A percentile compares a stretch with the other conserved stretches of the same genome.
Evolutionary conservation across 1,284 basidiomycete genomes (phyloP).

Genomic region (Phylloporus sp.): DNA sequence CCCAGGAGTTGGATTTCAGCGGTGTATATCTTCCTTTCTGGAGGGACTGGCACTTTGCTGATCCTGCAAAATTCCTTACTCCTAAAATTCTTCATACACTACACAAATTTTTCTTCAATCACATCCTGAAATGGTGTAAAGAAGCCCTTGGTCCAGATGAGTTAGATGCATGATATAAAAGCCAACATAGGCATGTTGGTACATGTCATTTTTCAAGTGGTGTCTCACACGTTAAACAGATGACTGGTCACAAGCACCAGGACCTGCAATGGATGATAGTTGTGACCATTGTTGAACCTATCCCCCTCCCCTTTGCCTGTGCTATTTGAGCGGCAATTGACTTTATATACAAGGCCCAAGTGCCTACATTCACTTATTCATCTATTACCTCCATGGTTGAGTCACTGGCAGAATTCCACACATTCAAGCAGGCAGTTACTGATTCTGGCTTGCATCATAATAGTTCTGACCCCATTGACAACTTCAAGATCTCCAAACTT

Average conservation of each 20-base stretch:
- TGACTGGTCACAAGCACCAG: background rate
- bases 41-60: no score
- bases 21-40: no score
- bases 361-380: background rate
- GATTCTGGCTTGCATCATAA: background rate
- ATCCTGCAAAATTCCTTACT: no score
- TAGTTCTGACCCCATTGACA: background rate
- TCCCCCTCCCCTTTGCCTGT: background rate
- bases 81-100: background rate
- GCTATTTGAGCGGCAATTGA: background rate
- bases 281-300: background rate
- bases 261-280: constrained; percentile 11
- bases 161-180: constrained; percentile 3
- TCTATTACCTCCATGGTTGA: background rate
- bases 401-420: background rate
- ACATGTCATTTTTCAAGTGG: constrained; percentile 8
- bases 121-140: constrained; percentile 11
- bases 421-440: background rate
- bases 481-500: background rate
- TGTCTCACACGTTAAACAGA: background rate
- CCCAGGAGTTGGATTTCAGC: no score
- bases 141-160: background rate
- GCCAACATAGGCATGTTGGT: constrained; percentile 10
- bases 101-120: constrained; percentile 7
- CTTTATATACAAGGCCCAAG: background rate